Percentiles rank a stretch among this genome's conserved stretches.
phyloP scores from a whole-genome alignment of 805 yeast genomes.

The Jamesozyma gamospora region DNA sequence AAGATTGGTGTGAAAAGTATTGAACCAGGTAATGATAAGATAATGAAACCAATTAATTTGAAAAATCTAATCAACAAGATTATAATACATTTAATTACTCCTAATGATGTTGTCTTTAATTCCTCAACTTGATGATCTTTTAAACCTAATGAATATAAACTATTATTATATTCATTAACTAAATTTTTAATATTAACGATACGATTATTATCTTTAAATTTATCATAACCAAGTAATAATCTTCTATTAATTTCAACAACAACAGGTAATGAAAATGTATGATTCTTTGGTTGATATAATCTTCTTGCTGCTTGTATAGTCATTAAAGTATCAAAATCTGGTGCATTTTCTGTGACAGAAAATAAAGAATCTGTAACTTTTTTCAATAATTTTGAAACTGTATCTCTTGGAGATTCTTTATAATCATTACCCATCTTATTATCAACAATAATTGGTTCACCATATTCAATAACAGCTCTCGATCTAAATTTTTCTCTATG shows the following conservation, averaged over 20 bases:
- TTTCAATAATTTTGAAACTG: slow-evolving; percentile 63
- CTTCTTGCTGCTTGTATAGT: slow-evolving; percentile 92
- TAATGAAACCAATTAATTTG: slow-evolving; percentile 41
- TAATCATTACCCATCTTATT: slow-evolving; percentile 55
- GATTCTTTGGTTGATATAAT: slow-evolving; percentile 37
- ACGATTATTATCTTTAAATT: slow-evolving; percentile 62
- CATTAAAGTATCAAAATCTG: slow-evolving; percentile 86
- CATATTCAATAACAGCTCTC: slow-evolving; percentile 88
- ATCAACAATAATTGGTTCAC: slow-evolving; percentile 67
- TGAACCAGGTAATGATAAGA: slow-evolving; percentile 75
- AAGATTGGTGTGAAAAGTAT: slow-evolving; percentile 80
- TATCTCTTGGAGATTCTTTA: slow-evolving; percentile 55
- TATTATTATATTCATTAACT: slow-evolving; percentile 60
- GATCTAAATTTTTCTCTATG: slow-evolving; percentile 90
- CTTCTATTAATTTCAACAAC: slow-evolving; percentile 85
- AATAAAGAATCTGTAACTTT: slow-evolving; percentile 64
- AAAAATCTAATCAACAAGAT: slow-evolving; percentile 44
- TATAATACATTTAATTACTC: slow-evolving; percentile 38
- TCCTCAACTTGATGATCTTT: slow-evolving; percentile 63
- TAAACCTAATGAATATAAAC: slow-evolving; percentile 52
- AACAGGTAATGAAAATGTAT: slow-evolving; percentile 49
- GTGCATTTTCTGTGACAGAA: slow-evolving; percentile 87
- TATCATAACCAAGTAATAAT: slow-evolving; percentile 70
- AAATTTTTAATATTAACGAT: slow-evolving; percentile 50
- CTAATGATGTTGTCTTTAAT: slow-evolving; percentile 31